Conservation (phyloP, 169 alveolate species). For the Plasmodium yoelii region DNA sequence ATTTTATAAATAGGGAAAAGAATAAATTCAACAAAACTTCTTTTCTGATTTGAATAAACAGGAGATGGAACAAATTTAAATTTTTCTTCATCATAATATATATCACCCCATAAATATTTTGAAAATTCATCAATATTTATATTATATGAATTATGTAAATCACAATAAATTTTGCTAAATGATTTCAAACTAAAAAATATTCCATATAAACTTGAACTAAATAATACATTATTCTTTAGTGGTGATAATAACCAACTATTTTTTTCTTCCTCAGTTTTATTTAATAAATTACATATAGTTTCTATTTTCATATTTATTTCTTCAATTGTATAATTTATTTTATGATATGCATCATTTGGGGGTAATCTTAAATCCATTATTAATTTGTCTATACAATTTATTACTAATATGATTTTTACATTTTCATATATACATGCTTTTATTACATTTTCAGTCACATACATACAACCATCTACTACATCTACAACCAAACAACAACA, state of each 20-base stretch:
- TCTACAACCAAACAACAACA: conserved; percentile 97
- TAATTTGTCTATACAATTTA: conserved; percentile 97
- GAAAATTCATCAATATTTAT: conserved; percentile 86
- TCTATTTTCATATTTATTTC: conserved; percentile 78
- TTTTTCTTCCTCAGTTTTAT: conserved; percentile 43
- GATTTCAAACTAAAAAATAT: conserved; percentile 94
- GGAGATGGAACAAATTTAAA: conserved; percentile 84
- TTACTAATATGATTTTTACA: conserved; percentile 84
- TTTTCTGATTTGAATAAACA: conserved; percentile 84
- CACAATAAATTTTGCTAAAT: conserved; percentile 92
- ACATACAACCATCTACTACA: conserved; percentile 96
- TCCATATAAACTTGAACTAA: conserved; percentile 95
- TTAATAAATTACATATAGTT: conserved; percentile 61
- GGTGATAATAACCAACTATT: conserved; percentile 90
- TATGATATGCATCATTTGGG: conserved; percentile 99
- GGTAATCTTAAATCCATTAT: conserved; percentile 97
- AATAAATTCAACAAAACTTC: conserved; percentile 97
- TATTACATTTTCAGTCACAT: conserved; percentile 93
- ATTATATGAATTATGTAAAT: conserved; percentile 77
- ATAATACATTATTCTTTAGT: conserved; percentile 94
- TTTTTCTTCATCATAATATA: conserved; percentile 86
- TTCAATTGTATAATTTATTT: conserved; percentile 88
- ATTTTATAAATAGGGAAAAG: conserved; percentile 98
- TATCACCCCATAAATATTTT: conserved; percentile 93
- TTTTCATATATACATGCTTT: conserved; percentile 87